A percentile compares a stretch with the other conserved stretches of the same genome.
Conservation (phyloP, 2,329 filamentous ascomycete genomes). For the Apiospora aurea region DNA sequence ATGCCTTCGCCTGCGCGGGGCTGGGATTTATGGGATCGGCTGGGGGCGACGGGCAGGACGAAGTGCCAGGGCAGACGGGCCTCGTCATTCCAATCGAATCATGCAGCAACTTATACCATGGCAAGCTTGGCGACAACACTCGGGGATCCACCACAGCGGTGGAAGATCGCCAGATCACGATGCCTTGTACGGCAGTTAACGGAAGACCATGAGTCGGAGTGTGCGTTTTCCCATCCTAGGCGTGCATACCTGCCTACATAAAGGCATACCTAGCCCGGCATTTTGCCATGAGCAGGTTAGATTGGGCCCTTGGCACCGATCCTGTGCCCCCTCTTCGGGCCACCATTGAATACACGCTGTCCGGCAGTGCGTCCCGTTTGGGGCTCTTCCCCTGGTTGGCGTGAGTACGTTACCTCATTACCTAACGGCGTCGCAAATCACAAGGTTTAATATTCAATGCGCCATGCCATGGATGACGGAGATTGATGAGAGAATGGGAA, state of each 20-base stretch:
- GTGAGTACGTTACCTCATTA: neutral
- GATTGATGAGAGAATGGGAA: neutral
- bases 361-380: neutral
- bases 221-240: neutral
- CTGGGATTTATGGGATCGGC: neutral
- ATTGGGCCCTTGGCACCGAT: neutral
- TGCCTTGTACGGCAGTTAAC: neutral
- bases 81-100: neutral
- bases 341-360: neutral
- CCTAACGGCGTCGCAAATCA: neutral
- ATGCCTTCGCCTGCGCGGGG: too few relatives aligned
- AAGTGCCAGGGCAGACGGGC: neutral
- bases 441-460: neutral
- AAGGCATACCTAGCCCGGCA: neutral
- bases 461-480: neutral
- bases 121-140: too few relatives aligned
- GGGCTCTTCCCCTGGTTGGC: neutral
- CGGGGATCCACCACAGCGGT: too few relatives aligned
- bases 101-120: neutral
- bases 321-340: neutral
- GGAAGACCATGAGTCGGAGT: constrained; percentile 2
- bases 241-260: neutral
- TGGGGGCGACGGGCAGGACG: neutral
- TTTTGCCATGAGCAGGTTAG: constrained; percentile 10
- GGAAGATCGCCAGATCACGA: constrained; percentile 1